Conservation (phyloP, 176 grass and related monocot species). For the Zea luxurians region DNA sequence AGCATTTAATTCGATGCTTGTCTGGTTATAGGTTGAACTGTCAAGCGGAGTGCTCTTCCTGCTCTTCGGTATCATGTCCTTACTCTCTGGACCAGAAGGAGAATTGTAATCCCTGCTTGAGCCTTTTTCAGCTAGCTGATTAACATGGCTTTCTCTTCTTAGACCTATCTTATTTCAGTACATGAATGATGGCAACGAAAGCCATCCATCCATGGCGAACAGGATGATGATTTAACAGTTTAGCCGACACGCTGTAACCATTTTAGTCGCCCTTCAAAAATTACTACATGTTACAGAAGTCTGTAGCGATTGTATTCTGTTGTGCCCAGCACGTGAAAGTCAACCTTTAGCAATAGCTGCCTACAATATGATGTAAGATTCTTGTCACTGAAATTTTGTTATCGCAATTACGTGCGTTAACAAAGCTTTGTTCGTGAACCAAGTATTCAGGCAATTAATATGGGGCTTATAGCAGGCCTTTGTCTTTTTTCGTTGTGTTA, state of each 20-base stretch:
- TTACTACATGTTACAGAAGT: constrained; percentile 27
- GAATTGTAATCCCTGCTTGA: constrained; percentile 31
- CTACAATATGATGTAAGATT: constrained; percentile 2
- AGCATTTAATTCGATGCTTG: background rate
- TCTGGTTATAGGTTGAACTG: constrained; percentile 60
- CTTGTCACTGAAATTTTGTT: background rate
- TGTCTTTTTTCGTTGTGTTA: no score
- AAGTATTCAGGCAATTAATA: background rate
- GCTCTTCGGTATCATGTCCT: constrained; percentile 77
- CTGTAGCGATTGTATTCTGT: constrained; percentile 11
- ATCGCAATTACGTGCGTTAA: background rate
- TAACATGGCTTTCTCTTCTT: constrained; percentile 27
- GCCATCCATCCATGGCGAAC: constrained; percentile 11
- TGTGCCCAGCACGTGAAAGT: background rate
- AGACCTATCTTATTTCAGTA: constrained; percentile 39
- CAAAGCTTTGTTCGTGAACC: background rate
- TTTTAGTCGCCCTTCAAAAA: constrained; percentile 45
- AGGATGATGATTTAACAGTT: constrained; percentile 48
- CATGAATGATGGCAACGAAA: constrained; percentile 40
- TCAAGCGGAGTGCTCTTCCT: constrained; percentile 82
- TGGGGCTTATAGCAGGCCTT: background rate
- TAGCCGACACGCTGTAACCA: constrained; percentile 46
- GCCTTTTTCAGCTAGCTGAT: constrained; percentile 20
- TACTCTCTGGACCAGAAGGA: constrained; percentile 58
- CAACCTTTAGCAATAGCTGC: constrained; percentile 9